A percentile compares a stretch with the other conserved stretches of the same genome.
These are phyloP conservation scores for Chalciporus piperatoides DNA, from an alignment of 1,284 basidiomycete genomes.

Conservation along the genomic window DNA sequence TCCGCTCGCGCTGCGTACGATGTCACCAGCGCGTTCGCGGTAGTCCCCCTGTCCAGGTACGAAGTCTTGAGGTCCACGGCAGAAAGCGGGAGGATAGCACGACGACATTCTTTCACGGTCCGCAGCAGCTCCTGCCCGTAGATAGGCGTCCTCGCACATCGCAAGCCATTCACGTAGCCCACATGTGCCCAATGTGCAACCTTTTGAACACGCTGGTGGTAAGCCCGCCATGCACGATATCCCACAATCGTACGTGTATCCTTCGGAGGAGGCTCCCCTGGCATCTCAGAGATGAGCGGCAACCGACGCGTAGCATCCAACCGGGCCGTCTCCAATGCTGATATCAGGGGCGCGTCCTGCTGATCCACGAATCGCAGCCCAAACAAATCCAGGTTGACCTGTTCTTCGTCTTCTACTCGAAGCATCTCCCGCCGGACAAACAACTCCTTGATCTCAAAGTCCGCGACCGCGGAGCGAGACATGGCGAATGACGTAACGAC, in stretches of 20 bases:
- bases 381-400: constrained; percentile 61
- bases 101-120: constrained; percentile 40
- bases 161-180: constrained; percentile 72
- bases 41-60: constrained; percentile 43
- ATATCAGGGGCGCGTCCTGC: constrained; percentile 50
- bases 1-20: constrained; percentile 63
- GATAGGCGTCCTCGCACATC: constrained; percentile 62
- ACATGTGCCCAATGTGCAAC: constrained; percentile 69
- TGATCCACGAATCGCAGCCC: constrained; percentile 62
- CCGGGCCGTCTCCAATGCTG: constrained; percentile 49
- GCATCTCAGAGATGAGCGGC: constrained; percentile 53
- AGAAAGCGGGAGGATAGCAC: constrained; percentile 58
- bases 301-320: constrained; percentile 75
- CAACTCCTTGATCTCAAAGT: constrained; percentile 87
- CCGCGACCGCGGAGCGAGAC: constrained; percentile 74
- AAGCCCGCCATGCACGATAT: constrained; percentile 58
- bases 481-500: constrained; percentile 92
- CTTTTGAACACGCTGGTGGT: constrained; percentile 51
- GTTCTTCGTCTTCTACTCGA: constrained; percentile 43
- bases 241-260: constrained; percentile 77
- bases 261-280: constrained; percentile 58
- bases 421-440: constrained; percentile 75
- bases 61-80: constrained; percentile 36
- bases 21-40: constrained; percentile 51
- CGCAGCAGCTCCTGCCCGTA: constrained; percentile 63